Conservation (phyloP, 2,329 filamentous ascomycete species). For the Blastomyces percursus region DNA sequence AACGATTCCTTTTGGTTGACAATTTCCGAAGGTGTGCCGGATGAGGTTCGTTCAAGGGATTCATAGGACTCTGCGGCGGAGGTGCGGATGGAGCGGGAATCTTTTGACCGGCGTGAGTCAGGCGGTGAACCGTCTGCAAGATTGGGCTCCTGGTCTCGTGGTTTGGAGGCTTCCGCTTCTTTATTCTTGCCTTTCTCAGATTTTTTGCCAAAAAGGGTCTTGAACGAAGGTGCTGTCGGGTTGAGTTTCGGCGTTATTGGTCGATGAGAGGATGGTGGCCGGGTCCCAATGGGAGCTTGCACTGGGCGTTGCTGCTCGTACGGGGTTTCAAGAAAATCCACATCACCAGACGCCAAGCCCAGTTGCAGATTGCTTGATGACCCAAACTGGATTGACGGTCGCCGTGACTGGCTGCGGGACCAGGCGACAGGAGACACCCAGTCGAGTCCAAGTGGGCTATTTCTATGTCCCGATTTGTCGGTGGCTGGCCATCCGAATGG, state of each 20-base stretch:
- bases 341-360: slow-evolving; percentile 42
- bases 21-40: slow-evolving; percentile 32
- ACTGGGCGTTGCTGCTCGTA: slow-evolving; percentile 42
- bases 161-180: slow-evolving; percentile 19
- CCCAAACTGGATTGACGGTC: slow-evolving; percentile 68
- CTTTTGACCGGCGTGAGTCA: slow-evolving; percentile 35
- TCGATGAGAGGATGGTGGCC: slow-evolving; percentile 51
- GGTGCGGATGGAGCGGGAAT: slow-evolving; percentile 35
- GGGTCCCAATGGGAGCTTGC: slow-evolving; percentile 66
- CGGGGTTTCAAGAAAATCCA: slow-evolving; percentile 37
- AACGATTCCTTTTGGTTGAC: slow-evolving; percentile 38
- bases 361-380: slow-evolving; percentile 54
- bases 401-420: slow-evolving; percentile 66
- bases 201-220: slow-evolving; percentile 52
- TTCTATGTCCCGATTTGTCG: slow-evolving; percentile 44
- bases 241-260: slow-evolving; percentile 57
- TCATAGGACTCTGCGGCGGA: slow-evolving; percentile 39
- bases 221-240: slow-evolving; percentile 81
- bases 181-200: slow-evolving; percentile 29
- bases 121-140: slow-evolving; percentile 34
- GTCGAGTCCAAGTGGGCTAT: slow-evolving; percentile 42
- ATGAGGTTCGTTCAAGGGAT: slow-evolving; percentile 37
- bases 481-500: slow-evolving; percentile 57
- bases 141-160: slow-evolving; percentile 21
- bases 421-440: slow-evolving; percentile 49